These are phyloP conservation scores for Bruguiera parviflora DNA, from an alignment of 345 rosid genomes.

Conservation along the genomic window DNA sequence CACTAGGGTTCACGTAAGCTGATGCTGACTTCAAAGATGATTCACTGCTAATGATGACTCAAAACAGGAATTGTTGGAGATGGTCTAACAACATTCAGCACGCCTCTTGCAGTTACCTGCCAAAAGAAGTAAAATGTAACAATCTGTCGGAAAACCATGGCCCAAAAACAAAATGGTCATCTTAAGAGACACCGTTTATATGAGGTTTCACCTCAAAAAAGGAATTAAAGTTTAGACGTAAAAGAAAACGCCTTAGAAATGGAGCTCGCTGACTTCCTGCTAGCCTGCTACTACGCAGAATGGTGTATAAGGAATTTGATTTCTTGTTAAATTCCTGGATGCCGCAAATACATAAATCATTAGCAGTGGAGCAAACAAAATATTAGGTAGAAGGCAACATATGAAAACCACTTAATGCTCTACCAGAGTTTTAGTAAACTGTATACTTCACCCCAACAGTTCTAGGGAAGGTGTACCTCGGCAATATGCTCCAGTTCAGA, in stretches of 20 bases:
- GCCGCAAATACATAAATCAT: neutral
- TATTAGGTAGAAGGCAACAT: conserved; percentile 4
- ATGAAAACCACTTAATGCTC: neutral
- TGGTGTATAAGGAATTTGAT: conserved; percentile 86
- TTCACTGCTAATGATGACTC: conserved; percentile 34
- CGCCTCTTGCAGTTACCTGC: conserved; percentile 86
- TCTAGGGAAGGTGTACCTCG: conserved; percentile 43
- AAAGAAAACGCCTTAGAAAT: conserved; percentile 85
- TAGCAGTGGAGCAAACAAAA: neutral
- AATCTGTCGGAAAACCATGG: neutral
- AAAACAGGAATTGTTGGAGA: conserved; percentile 59
- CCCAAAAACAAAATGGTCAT: neutral
- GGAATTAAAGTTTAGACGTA: conserved; percentile 83
- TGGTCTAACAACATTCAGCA: conserved; percentile 75
- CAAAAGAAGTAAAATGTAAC: conserved; percentile 12
- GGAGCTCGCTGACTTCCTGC: conserved; percentile 98
- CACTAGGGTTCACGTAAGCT: conserved; percentile 7
- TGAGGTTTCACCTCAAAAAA: conserved; percentile 68
- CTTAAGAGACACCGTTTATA: neutral
- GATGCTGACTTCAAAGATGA: conserved; percentile 4
- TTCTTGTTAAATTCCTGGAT: conserved; percentile 90
- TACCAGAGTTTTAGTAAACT: neutral
- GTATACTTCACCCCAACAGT: neutral
- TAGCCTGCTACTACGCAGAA: conserved; percentile 84
- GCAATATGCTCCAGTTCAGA: conserved; percentile 76